Evolutionary conservation across 495 filamentous ascomycete genomes (phyloP).

Genomic region (Tuber borchii): DNA sequence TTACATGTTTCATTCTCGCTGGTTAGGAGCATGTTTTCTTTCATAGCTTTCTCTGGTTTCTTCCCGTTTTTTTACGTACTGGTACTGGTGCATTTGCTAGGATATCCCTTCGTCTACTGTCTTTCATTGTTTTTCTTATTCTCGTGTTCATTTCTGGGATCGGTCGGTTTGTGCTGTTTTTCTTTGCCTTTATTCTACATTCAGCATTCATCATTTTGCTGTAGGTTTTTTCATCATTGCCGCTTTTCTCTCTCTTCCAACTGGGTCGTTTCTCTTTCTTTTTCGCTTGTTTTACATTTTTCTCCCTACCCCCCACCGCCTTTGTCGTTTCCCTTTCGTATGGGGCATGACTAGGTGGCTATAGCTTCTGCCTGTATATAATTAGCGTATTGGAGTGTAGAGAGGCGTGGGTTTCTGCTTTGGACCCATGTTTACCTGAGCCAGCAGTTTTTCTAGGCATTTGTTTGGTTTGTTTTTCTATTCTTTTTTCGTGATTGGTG

Average conservation of each 20-base stretch:
- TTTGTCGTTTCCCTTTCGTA: slow-evolving; percentile 18
- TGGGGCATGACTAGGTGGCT: slow-evolving; percentile 16
- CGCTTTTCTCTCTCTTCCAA: slow-evolving; percentile 24
- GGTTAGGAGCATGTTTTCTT: slow-evolving; percentile 21
- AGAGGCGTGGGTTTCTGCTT: not conserved
- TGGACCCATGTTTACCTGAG: not conserved
- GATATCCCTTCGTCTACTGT: slow-evolving; percentile 24
- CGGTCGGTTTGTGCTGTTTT: slow-evolving; percentile 24
- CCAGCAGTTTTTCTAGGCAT: slow-evolving; percentile 6
- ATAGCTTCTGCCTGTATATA: slow-evolving; percentile 21
- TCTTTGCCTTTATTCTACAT: slow-evolving; percentile 18
- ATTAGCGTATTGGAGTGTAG: slow-evolving; percentile 28
- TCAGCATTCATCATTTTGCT: slow-evolving; percentile 28
- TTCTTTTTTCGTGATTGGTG: not conserved
- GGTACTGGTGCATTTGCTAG: slow-evolving; percentile 33
- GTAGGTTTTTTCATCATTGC: slow-evolving; percentile 10
- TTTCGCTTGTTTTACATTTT: slow-evolving; percentile 24
- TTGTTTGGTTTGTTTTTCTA: not conserved
- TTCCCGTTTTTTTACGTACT: slow-evolving; percentile 2
- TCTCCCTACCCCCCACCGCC: slow-evolving; percentile 17
- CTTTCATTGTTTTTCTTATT: slow-evolving; percentile 2
- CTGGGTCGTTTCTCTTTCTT: slow-evolving; percentile 19
- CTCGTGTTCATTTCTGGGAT: slow-evolving; percentile 24
- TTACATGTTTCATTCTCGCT: slow-evolving; percentile 19
- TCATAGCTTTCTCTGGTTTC: slow-evolving; percentile 15